Evolutionary conservation across 805 yeast species (phyloP), one percentile per base, ranked within the genome.

Genomic region (Candida insectalens): DNA sequence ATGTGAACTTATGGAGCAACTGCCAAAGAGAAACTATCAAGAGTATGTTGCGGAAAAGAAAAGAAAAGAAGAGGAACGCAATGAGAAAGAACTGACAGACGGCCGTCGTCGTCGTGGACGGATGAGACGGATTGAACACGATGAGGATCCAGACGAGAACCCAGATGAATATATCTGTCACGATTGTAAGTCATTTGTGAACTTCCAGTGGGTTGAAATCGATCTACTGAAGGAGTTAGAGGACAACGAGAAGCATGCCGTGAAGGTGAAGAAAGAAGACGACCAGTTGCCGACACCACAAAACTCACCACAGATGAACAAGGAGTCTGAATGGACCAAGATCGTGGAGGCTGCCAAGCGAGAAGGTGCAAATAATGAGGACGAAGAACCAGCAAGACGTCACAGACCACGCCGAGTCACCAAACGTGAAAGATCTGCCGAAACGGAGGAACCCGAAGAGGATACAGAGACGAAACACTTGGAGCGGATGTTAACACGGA

Each of bases 171-270:
- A 53, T 15, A 50, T 70, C 21, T 73, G 79, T 48, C 63, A 55
- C 27, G 53, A 58, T 18, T 73, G 79, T 44, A 63, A 67, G 35
- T 63, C 77, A 3, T 58, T 60, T 36, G 59, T 70, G 14, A 62
- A 67, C 14, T 67, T 65, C 45, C 64, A 63, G 36, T 71, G 71
- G 60, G 53, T 69, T 38, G 59, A 62, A 26, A 48, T 67, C 27
- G 62, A 53, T 35, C 29, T 47, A 21, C 33, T 46, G 33, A 38
- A 41, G 28, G 39, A 46, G 12, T 12, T 43, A 9, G 32, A 32
- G n/a, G 30, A 7, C 12, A 12, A 26, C 19, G 35, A 32, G 12
- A 14, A 18, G 12, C 14, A 14, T 10, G 17, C 10, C 3, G 8
- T 6, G 10, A 21, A 21, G 23, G 10, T 21, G 7, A 12, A 21